Percentiles rank a stretch among this genome's conserved stretches.
Conservation (phyloP, 2,329 filamentous ascomycete species). For the Elsinoe australis region DNA sequence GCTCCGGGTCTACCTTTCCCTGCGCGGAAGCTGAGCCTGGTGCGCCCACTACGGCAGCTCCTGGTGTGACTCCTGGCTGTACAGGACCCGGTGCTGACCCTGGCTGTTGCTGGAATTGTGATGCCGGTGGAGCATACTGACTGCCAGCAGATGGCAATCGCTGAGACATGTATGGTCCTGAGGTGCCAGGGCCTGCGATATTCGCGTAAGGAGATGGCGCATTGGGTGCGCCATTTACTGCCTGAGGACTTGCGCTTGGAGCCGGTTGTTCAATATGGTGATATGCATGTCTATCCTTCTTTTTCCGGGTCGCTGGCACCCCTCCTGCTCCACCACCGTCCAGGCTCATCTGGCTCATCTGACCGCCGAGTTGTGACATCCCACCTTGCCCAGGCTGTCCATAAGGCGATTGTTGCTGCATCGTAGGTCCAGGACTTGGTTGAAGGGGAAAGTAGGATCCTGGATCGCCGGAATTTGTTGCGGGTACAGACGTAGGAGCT, state of each 20-base stretch:
- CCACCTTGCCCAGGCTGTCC: conserved; percentile 22
- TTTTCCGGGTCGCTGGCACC: conserved; percentile 57
- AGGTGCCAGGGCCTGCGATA: conserved; percentile 14
- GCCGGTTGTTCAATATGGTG: conserved; percentile 71
- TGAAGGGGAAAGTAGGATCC: conserved; percentile 39
- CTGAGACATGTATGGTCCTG: conserved; percentile 34
- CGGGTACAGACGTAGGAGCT: conserved; percentile 28
- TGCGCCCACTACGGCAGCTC: conserved; percentile 32
- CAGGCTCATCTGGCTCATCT: conserved; percentile 72
- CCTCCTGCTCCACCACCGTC: conserved; percentile 41
- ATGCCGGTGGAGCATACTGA: conserved; percentile 15
- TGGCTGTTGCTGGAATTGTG: conserved; percentile 22
- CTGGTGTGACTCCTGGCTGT: conserved; percentile 20
- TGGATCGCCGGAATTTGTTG: conserved; percentile 13
- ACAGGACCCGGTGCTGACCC: conserved; percentile 28
- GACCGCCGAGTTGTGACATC: conserved; percentile 51
- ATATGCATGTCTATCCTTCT: conserved; percentile 92
- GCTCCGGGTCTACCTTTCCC: conserved; percentile 76
- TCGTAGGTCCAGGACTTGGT: conserved; percentile 21
- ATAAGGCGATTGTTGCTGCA: conserved; percentile 22
- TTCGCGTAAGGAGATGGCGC: conserved; percentile 45
- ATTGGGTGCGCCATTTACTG: conserved; percentile 61
- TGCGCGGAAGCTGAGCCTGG: conserved; percentile 52
- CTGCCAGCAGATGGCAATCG: conserved; percentile 22
- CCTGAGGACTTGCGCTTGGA: conserved; percentile 58